Percentiles rank a stretch among this genome's conserved stretches.
These are phyloP conservation scores for Suillus placidus DNA, from an alignment of 768 basidiomycete genomes.

Conservation along the genomic window DNA sequence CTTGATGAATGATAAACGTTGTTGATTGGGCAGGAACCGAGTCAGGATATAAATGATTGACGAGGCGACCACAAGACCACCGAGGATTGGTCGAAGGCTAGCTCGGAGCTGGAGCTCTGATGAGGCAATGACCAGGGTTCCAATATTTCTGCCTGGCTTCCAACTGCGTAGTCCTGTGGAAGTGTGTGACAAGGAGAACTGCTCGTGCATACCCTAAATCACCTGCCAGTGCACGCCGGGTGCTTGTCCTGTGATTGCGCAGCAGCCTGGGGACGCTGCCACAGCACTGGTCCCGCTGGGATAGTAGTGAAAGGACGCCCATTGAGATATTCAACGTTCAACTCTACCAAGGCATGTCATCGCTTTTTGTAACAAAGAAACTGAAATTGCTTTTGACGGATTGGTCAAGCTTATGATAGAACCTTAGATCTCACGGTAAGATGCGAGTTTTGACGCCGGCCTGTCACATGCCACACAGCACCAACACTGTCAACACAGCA, in stretches of 20 bases:
- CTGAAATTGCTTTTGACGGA: neutral
- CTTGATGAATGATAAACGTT: no score
- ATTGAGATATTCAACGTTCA: neutral
- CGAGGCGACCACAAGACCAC: neutral
- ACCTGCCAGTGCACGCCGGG: neutral
- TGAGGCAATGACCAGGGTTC: neutral
- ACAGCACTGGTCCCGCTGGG: neutral
- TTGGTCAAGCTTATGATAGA: neutral
- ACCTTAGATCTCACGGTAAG: neutral
- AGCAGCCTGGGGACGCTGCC: neutral
- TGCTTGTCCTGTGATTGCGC: neutral
- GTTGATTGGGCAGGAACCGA: neutral
- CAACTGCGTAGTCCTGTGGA: neutral
- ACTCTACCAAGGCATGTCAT: neutral
- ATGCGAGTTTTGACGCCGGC: slow-evolving; percentile 1
- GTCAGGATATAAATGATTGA: neutral
- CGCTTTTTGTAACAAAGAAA: neutral
- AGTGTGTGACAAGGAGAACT: neutral
- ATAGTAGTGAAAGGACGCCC: neutral
- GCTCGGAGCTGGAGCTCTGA: neutral
- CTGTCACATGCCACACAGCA: neutral
- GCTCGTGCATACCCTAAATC: neutral
- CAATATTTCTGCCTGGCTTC: neutral
- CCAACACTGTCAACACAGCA: neutral
- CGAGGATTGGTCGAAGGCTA: neutral